Evolutionary conservation across 352 stramenopile genomes (phyloP), one percentile per base, ranked within the genome.

Genomic region (Pythium pectinolyticum): DNA sequence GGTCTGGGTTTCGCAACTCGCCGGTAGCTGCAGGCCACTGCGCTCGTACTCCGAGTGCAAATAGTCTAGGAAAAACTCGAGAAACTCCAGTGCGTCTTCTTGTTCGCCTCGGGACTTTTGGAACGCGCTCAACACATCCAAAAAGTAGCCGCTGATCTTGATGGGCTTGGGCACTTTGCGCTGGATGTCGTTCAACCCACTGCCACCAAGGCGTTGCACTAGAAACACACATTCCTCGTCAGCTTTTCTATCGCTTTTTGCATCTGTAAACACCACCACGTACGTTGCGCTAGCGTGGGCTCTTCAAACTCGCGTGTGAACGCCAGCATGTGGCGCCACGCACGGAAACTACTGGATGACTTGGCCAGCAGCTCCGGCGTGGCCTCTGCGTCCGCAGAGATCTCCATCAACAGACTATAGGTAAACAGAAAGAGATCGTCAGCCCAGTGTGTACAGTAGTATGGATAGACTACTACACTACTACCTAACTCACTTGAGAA

Each of bases 41-140:
- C 79, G 75, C 40, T 93, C 86, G 61, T 92, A 94, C 60, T 94
- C 86, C 0, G 76, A 86, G 63, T 94, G 86, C 34, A 94, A 52
- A 53, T 91, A 88, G 34, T 94, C 86, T 31, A 94, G 66, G 60
- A 92, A 89, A 63, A 94, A 94, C 60, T 94, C 86, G 31, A 94
- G 73, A 61, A 94, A 94, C 67, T 94, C 86, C 19, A 94, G 75
- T 22, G 86, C 86, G 25, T 94, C 86, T 69, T 94, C 82, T 54
- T 94, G 84, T 37, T 91, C 81, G 37, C 86, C 86, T 11, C 78
- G 80, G 61, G 88, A 89, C 61, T 89, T 91, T 56, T 92, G 83
- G 61, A 94, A 92, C 5, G 82, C 82, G 22, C 82, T 91, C 19
- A 94, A 67, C 24, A 89, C 81, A 52, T 92, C 82, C 69, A 92